phyloP scores from a whole-genome alignment of 768 basidiomycete genomes.

The Lactarius hatsudake region DNA sequence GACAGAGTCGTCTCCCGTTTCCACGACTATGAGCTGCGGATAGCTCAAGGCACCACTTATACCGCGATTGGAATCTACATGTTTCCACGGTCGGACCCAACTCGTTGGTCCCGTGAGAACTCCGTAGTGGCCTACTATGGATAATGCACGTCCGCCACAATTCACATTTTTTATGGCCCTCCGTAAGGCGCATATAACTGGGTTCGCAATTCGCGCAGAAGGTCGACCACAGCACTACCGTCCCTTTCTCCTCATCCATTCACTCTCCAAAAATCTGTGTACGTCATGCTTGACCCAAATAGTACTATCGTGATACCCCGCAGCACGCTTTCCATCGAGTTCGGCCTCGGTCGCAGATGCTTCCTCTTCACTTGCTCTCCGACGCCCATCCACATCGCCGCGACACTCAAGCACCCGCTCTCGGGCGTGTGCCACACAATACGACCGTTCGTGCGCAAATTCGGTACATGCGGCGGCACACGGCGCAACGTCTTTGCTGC shows the following conservation, averaged over 20 bases:
- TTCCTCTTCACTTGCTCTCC: neutral
- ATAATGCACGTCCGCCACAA: neutral
- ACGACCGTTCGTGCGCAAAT: neutral
- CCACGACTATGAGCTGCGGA: neutral
- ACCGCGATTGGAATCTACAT: neutral
- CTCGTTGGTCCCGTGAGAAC: too few relatives aligned
- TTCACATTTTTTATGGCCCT: neutral
- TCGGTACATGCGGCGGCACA: neutral
- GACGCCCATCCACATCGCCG: neutral
- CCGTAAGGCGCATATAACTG: neutral
- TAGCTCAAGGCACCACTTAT: neutral
- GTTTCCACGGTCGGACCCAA: neutral
- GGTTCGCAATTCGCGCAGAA: neutral
- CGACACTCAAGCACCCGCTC: constrained; percentile 2
- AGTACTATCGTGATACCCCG: neutral
- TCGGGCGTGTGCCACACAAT: neutral
- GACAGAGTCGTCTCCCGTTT: neutral
- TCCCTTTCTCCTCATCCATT: neutral
- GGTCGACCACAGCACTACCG: neutral
- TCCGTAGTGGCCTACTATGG: neutral
- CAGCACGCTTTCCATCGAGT: constrained; percentile 6
- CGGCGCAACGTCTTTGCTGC: constrained; percentile 18
- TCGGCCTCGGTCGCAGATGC: neutral
- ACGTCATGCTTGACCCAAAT: neutral
- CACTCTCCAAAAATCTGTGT: neutral